A percentile compares a stretch with the other conserved stretches of the same genome.
Evolutionary conservation across 2,329 filamentous ascomycete genomes (phyloP).

Genomic region (Botryosphaeria dothidea): DNA sequence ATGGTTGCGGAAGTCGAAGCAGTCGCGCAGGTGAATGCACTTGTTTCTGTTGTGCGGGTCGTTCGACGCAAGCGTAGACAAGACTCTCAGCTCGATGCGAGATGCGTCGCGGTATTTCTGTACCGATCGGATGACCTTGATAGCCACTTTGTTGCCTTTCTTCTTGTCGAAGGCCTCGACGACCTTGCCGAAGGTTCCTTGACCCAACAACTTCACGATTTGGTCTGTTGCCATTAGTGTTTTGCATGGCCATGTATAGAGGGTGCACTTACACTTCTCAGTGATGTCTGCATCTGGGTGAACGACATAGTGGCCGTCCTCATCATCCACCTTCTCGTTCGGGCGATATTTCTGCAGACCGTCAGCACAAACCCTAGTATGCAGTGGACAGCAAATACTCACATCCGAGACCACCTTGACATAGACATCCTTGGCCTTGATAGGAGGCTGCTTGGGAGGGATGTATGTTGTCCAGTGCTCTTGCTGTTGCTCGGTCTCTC

Average conservation of each 20-base stretch:
- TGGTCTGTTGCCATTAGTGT: conserved; percentile 61
- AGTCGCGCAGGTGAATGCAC: conserved; percentile 94
- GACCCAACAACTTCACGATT: conserved; percentile 85
- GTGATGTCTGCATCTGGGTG: conserved; percentile 83
- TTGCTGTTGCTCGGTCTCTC: conserved; percentile 67
- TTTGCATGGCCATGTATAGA: background rate
- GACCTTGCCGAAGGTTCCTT: conserved; percentile 98
- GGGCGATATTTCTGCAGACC: conserved; percentile 47
- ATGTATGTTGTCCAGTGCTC: conserved; percentile 78
- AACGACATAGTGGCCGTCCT: conserved; percentile 96
- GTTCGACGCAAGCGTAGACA: conserved; percentile 89
- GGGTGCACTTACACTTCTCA: conserved; percentile 71
- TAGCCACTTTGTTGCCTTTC: conserved; percentile 79
- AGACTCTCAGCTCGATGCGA: conserved; percentile 87
- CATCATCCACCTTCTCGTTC: conserved; percentile 82
- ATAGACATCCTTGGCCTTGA: conserved; percentile 73
- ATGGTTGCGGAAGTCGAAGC: conserved; percentile 95
- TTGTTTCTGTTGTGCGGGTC: conserved; percentile 90
- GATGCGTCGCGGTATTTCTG: conserved; percentile 98
- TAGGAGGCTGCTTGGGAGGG: conserved; percentile 82
- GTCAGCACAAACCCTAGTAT: background rate
- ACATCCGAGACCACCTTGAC: conserved; percentile 63
- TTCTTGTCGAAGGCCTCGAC: conserved; percentile 85
- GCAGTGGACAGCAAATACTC: conserved; percentile 33
- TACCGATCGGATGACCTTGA: conserved; percentile 97